Percentiles rank a stretch among this genome's conserved stretches.
phyloP scores from a whole-genome alignment of 352 stramenopile species.

The Phytopythium sindhum region DNA sequence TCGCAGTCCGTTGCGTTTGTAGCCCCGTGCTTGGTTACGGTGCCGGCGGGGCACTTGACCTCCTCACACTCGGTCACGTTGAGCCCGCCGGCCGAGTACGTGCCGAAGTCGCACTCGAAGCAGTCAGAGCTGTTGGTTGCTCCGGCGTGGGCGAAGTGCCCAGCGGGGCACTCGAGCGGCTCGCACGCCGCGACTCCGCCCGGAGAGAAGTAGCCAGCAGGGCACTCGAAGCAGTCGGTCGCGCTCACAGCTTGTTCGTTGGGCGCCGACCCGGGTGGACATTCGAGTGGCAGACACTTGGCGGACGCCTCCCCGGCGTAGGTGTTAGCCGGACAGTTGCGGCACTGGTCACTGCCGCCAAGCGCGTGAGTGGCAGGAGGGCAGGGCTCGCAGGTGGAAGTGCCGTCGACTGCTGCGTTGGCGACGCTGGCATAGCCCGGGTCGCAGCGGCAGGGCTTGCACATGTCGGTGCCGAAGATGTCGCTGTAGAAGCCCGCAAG shows the following conservation, averaged over 20 bases:
- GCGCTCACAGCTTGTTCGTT: constrained; percentile 24
- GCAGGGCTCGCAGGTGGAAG: constrained; percentile 18
- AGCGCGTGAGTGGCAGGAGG: constrained; percentile 21
- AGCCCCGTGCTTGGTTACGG: constrained; percentile 25
- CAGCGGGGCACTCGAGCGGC: constrained; percentile 20
- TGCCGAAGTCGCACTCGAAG: constrained; percentile 25
- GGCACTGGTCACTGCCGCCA: constrained; percentile 36
- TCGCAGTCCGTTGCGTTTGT: constrained; percentile 27
- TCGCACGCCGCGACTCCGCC: constrained; percentile 23
- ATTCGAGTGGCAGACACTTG: constrained; percentile 27
- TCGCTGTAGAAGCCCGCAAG: constrained; percentile 34
- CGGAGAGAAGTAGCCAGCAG: constrained; percentile 27
- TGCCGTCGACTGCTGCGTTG: constrained; percentile 8
- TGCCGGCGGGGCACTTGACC: constrained; percentile 23
- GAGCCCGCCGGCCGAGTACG: constrained; percentile 28
- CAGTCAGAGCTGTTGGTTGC: constrained; percentile 30
- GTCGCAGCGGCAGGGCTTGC: constrained; percentile 27
- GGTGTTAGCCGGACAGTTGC: constrained; percentile 29
- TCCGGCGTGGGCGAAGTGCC: constrained; percentile 20
- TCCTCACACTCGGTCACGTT: constrained; percentile 19
- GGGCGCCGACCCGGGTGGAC: constrained; percentile 22
- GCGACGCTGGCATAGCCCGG: constrained; percentile 21
- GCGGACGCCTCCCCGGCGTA: constrained; percentile 19
- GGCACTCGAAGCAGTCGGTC: constrained; percentile 36
- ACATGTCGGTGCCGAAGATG: constrained; percentile 34